A percentile compares a stretch with the other conserved stretches of the same genome.
Evolutionary conservation across 2,329 filamentous ascomycete genomes (phyloP).

Genomic region (Fusarium proliferatum): DNA sequence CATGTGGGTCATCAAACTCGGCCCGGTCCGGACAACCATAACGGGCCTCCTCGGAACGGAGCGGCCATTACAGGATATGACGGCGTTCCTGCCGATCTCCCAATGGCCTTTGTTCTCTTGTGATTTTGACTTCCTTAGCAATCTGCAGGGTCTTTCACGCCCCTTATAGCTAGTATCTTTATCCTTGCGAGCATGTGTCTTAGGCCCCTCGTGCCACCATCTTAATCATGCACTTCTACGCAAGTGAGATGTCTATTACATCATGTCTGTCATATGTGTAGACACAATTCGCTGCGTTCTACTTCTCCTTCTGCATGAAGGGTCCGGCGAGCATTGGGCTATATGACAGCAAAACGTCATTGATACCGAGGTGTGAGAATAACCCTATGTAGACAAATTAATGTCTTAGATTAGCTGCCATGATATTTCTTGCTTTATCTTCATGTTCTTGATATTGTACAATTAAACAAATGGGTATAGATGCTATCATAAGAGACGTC

Average conservation of each 20-base stretch:
- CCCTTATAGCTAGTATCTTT: conserved; percentile 8
- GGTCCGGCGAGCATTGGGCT: background rate
- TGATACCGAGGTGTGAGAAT: background rate
- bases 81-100: conserved; percentile 25
- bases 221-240: background rate
- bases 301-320: background rate
- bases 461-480: conserved; percentile 40
- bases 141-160: conserved; percentile 30
- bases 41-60: conserved; percentile 20
- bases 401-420: background rate
- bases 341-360: background rate
- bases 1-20: conserved; percentile 31
- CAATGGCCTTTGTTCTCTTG: background rate
- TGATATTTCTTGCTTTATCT: background rate
- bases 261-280: background rate
- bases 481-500: conserved; percentile 34
- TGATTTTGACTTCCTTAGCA: conserved; percentile 19
- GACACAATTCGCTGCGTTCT: background rate
- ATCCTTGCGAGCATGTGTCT: background rate
- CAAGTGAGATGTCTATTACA: conserved; percentile 1
- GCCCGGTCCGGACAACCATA: conserved; percentile 42
- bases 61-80: conserved; percentile 18
- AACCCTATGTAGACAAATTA: background rate
- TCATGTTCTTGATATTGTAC: conserved; percentile 14
- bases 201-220: background rate